Base-by-base conservation (phyloP, 345 rosid species). In the Toxicodendron radicans region DNA sequence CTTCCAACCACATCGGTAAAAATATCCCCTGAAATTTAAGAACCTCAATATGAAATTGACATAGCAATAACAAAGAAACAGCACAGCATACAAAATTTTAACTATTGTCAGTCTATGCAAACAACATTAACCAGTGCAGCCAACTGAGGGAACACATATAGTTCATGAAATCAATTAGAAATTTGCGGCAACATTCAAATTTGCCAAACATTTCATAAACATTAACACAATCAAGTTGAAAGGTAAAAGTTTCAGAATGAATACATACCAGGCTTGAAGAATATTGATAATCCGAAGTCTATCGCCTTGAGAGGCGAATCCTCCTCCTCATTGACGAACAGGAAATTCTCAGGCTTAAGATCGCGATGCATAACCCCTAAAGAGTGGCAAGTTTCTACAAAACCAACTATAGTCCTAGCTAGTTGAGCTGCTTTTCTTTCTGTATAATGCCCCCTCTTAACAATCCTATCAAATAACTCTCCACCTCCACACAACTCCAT, bases 401-500 rank as follows among this genome's bases (percentile, higher is more conserved):
- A 95, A 80, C 88, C 87, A 81, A 89, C 84, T 51, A 92, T 87
- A 24, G 85, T 87, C 66, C 87, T 85, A 68, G 92, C 88, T 75
- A 92, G 77, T 71, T 81, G 76, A 77, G 94, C 95, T 65, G 97
- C 92, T 73, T 92, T 83, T 56, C 83, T 90, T 77, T 92, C 96
- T 4, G 87, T 75, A 73, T 92, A 92, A 87, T 89, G 94, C 7
- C 97, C 97, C 72, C 91, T 81, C 70, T 84, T 79, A n/a, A 90
- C 78, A 53, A 95, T 95, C 78, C 97, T 83, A 71, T 95, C 97
- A 14, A 95, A 95, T 0, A 95, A 90, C 88, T 95, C 99, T 23
- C 99, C 97, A 21, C 99, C 99, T 66, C 82, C 76, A 58, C 99
- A 92, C 71, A 91, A 73, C 80, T 95, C 99, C 99, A 95, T 95